Evolutionary conservation across 768 basidiomycete genomes (phyloP), one percentile per base, ranked within the genome.

Genomic region (Suillus plorans): DNA sequence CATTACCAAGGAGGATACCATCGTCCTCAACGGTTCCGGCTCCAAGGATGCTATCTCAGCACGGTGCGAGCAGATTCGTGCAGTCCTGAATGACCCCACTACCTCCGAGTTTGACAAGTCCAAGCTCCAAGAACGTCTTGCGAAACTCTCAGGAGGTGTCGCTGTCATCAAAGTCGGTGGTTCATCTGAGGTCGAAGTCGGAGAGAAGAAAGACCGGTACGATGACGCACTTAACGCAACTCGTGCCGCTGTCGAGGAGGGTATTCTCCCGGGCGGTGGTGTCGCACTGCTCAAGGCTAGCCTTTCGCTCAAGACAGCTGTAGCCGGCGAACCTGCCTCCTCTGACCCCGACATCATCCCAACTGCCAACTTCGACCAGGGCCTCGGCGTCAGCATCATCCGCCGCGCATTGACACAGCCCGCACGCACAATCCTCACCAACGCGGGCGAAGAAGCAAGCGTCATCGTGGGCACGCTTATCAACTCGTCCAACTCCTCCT

Each of bases 171-270:
- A 94, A 80, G 97, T 98, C 67, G 97, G 97, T 63, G 97, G 97
- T 20, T 81, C 89, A 28, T 88, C 85, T 61, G 97, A 99, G 78
- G 97, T 98, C 60, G 97, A 98, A 80, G 97, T 99, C 66, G 85
- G 96, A 8, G 97, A 99, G 86, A 99, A 98, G 93, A 97, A 99
- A 88, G 97, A 99, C 76, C 86, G 96, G 44, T 98, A 97, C 73
- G 96, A 98, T 70, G 95, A 97, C 74, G 96, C 96, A 1, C 84
- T 98, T 56, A 97, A 97, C 77, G 95, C 96, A n/a, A 99, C 97
- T 5, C 91, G 97, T 47, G 97, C 97, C 31, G 95, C 97, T 53
- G 97, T 99, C 37, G 97, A 98, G 80, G 96, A 99, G 78, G 97
- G 97, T 74, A 97, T 98, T 72, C 90, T 99, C 41, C 97, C 97